Evolutionary conservation across 768 basidiomycete species (phyloP).

Genomic region (Dendrothele bispora): DNA sequence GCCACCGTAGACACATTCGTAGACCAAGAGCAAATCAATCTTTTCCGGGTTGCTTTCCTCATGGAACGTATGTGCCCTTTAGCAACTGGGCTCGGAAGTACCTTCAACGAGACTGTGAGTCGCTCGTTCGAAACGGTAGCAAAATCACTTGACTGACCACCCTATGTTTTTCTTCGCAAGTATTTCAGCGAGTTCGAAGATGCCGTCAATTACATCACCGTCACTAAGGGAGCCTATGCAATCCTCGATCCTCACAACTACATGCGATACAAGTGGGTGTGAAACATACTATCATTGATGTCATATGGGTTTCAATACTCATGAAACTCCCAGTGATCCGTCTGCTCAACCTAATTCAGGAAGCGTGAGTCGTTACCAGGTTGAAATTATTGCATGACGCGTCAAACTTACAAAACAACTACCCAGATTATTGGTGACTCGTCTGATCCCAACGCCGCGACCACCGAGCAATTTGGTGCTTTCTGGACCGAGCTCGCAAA

Average conservation of each 20-base stretch:
- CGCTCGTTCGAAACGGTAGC: background rate
- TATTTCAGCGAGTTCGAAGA: constrained; percentile 44
- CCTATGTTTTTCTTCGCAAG: constrained; percentile 17
- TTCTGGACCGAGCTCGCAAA: constrained; percentile 44
- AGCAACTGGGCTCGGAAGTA: constrained; percentile 36
- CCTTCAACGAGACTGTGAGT: constrained; percentile 45
- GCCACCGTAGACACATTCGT: constrained; percentile 46
- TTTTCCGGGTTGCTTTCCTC: constrained; percentile 49
- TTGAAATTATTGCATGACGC: background rate
- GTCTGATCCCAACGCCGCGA: constrained; percentile 43
- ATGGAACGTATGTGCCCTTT: constrained; percentile 47
- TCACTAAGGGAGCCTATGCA: constrained; percentile 40
- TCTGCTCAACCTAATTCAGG: constrained; percentile 43
- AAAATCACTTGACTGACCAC: background rate
- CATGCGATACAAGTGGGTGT: constrained; percentile 45
- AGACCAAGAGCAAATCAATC: constrained; percentile 47
- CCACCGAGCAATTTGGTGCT: constrained; percentile 39
- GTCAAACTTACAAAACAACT: background rate
- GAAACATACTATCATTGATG: background rate
- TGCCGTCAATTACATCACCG: constrained; percentile 43
- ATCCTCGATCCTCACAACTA: constrained; percentile 48
- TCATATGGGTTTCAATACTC: too few species aligned
- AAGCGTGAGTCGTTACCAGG: constrained; percentile 33
- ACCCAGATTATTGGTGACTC: constrained; percentile 45
- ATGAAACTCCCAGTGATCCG: constrained; percentile 39